phyloP scores from a whole-genome alignment of 345 rosid species.

The Viola odorata region DNA sequence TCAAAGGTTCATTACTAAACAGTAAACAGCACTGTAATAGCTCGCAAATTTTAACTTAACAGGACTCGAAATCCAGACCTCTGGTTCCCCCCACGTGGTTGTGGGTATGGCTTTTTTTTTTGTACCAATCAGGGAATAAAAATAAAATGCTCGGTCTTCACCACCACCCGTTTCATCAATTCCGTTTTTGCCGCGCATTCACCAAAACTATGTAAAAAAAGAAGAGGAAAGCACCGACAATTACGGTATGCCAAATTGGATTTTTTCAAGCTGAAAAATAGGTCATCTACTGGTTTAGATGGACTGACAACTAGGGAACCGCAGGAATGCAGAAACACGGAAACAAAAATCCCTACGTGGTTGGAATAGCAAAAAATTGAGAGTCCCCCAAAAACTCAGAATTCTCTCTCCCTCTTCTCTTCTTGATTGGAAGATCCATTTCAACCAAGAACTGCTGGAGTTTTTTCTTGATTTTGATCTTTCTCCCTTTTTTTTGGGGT shows the following conservation, averaged over 20 bases:
- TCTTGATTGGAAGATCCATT: constrained; percentile 1
- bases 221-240: not conserved
- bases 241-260: too few relatives aligned
- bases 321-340: not conserved
- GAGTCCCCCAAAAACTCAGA: constrained; percentile 4
- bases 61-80: too few relatives aligned
- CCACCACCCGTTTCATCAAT: not conserved
- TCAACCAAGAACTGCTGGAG: not conserved
- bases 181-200: constrained; percentile 7
- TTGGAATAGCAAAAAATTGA: not conserved
- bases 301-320: not conserved
- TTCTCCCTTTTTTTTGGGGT: too few relatives aligned
- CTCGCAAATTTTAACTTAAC: too few relatives aligned
- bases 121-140: too few relatives aligned
- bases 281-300: constrained; percentile 15
- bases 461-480: not conserved
- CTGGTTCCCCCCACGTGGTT: too few relatives aligned
- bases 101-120: too few relatives aligned
- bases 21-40: too few relatives aligned
- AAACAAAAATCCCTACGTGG: not conserved
- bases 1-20: too few relatives aligned
- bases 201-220: not conserved
- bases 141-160: not conserved
- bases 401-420: constrained; percentile 9
- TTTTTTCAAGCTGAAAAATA: constrained; percentile 11